Percentiles rank a stretch among this genome's conserved stretches.
These are phyloP conservation scores for Salinomyces thailandicus DNA, from an alignment of 2,329 filamentous ascomycete species.

Conservation along the genomic window DNA sequence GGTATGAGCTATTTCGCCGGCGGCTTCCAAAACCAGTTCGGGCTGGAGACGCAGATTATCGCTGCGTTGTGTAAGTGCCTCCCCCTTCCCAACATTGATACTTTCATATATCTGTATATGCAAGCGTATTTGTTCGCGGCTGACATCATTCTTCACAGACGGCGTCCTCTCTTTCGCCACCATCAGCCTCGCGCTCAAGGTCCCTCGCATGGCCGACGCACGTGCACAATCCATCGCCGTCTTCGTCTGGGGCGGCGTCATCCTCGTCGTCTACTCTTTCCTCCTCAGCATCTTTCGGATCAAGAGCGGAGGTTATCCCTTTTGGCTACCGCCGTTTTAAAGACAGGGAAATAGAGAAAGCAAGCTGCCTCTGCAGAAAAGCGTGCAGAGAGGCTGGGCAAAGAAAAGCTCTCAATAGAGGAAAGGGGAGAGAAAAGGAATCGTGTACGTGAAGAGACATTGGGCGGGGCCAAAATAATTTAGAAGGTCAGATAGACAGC, in stretches of 20 bases:
- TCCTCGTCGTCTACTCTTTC: conserved; percentile 85
- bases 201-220: conserved; percentile 72
- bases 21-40: conserved; percentile 89
- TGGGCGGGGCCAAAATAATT: no score
- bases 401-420: no score
- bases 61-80: conserved; percentile 74
- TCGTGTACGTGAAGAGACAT: no score
- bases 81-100: background rate
- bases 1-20: conserved; percentile 82
- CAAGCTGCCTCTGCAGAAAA: no score
- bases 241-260: conserved; percentile 63
- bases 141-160: conserved; percentile 37
- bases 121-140: no score
- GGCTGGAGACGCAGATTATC: conserved; percentile 89
- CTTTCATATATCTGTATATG: background rate
- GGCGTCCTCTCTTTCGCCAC: conserved; percentile 78
- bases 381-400: no score
- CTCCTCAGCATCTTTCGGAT: conserved; percentile 84
- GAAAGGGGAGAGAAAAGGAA: no score
- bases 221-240: conserved; percentile 72
- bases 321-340: conserved; percentile 82
- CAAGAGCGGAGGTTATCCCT: conserved; percentile 93
- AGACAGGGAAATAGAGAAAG: no score
- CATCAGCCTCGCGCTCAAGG: conserved; percentile 84
- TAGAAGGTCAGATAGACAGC: no score